Evolutionary conservation across 805 yeast species (phyloP).

Genomic region (Candida hungchunana): DNA sequence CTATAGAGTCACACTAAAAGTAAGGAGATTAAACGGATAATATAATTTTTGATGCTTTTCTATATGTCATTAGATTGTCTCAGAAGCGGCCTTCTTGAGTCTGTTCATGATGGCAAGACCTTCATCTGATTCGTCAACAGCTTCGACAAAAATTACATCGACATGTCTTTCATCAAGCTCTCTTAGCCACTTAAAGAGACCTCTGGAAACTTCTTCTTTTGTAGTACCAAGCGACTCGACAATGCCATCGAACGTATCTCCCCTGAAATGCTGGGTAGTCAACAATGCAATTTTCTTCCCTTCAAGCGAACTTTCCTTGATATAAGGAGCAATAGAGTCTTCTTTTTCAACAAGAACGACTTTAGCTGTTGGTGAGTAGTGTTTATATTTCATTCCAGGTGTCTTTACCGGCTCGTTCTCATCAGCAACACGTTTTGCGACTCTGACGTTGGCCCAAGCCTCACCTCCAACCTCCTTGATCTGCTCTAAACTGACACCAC

Average conservation of each 20-base stretch:
- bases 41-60: not conserved
- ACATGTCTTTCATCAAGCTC: constrained; percentile 64
- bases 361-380: constrained; percentile 86
- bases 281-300: constrained; percentile 47
- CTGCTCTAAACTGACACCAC: constrained; percentile 84
- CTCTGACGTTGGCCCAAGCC: constrained; percentile 56
- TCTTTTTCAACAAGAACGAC: constrained; percentile 62
- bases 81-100: constrained; percentile 75
- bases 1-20: not conserved
- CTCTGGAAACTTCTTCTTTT: constrained; percentile 61
- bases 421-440: constrained; percentile 61
- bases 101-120: constrained; percentile 96
- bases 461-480: constrained; percentile 62
- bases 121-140: constrained; percentile 66
- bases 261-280: constrained; percentile 30
- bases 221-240: constrained; percentile 38
- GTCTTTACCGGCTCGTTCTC: constrained; percentile 76
- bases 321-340: constrained; percentile 21
- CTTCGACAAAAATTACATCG: constrained; percentile 79
- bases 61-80: constrained; percentile 35
- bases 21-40: not conserved
- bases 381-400: constrained; percentile 97
- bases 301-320: constrained; percentile 26
- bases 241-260: constrained; percentile 20
- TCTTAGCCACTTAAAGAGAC: constrained; percentile 68